Base-by-base conservation (phyloP, 768 basidiomycete species). In the Agaricus sinodeliciosus region DNA sequence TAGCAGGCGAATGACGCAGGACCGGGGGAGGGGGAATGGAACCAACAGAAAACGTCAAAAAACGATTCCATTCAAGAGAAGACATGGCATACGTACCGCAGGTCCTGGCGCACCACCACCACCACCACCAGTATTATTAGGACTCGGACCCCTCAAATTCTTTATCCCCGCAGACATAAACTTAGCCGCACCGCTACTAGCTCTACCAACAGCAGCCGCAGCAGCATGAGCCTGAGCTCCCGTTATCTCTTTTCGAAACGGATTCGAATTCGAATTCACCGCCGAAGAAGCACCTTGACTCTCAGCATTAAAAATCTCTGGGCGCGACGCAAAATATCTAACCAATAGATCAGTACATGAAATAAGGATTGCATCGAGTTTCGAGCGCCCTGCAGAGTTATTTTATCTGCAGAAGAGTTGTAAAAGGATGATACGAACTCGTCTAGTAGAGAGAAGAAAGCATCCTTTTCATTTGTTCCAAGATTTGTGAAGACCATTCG, bases 361-460 rank as follows among this genome's bases (percentile, higher is more conserved):
- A 31, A 34, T 3, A 13, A 18, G 22, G 22, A 49, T 25, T 28
- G 50, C 48, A 43, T 46, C 46, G 16, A n/a, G 47, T 40, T 22
- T 22, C 22, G 22, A 22, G 22, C 22, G 22, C 22, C 22, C 22
- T 22, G 22, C 22, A 22, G 22, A 22, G 22, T 22, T 22, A 22
- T 22, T n/a, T 22, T 42, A 48, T 36, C 51, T 51, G 54, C 55
- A 47, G 55, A 55, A 56, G 43, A 40, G 48, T 48, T 56, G 35
- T 47, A 36, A 31, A 19, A n/a, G 28, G 48, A n/a, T 43, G 22
- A 11, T 28, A 66, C 74, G 69, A 65, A 90, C 89, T 91, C 89
- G 63, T 91, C 89, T 34, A 91, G 71, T 19, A 91, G 76, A 27
- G 77, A 74, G 62, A 91, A 91, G 67, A 91, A 90, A 12, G 89